Evolutionary conservation across 371 early-diverging fungal species (phyloP), one percentile per base, ranked within the genome.

Genomic region (Thermomucor indicae-seudaticae): DNA sequence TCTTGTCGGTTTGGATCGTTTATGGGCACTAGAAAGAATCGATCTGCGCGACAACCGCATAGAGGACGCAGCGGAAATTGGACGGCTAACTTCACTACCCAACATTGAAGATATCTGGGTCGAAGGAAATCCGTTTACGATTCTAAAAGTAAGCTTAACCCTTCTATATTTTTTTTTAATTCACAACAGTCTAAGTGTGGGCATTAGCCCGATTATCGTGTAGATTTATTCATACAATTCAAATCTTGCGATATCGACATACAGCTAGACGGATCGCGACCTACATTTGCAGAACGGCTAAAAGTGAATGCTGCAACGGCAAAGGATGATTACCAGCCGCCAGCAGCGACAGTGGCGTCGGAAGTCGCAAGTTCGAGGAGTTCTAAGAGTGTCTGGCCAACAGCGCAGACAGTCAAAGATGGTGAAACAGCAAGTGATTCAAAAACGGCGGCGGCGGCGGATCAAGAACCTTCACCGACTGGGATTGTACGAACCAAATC

Each of bases 21-120:
- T 89, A 24, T 86, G 81, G 81, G 83, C 86, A 12, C 65, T 89
- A 44, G 87, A 87, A 50, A 67, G 72, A 41, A 55, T 87, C 22
- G 88, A 89, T 56, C 57, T 89, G 14, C 60, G 87, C 4, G 81
- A 83, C 41, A 89, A 89, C 49, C 70, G 65, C 25, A 60, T 89
- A 31, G 78, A 67, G 8, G 85, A 85, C 27, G 65, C 70, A 12
- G 75, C 67, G 6, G 85, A 85, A 44, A 60, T 83, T 17, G 78
- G 78, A 8, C 65, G 85, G 16, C 56, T 85, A 35, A 71, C 78
- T 0, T 62, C 75, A 3, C 60, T 85, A 4, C 82, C 81, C n/a
- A 77, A 76, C 24, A 64, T 85, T 20, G 60, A 65, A 11, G 79
- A 81, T 40, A 65, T 85, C 5, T 81, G 81, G 79, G 67, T 81